A percentile compares a stretch with the other conserved stretches of the same genome.
Evolutionary conservation across 371 early-diverging fungal species (phyloP).

Genomic region (Syncephalis fuscata): DNA sequence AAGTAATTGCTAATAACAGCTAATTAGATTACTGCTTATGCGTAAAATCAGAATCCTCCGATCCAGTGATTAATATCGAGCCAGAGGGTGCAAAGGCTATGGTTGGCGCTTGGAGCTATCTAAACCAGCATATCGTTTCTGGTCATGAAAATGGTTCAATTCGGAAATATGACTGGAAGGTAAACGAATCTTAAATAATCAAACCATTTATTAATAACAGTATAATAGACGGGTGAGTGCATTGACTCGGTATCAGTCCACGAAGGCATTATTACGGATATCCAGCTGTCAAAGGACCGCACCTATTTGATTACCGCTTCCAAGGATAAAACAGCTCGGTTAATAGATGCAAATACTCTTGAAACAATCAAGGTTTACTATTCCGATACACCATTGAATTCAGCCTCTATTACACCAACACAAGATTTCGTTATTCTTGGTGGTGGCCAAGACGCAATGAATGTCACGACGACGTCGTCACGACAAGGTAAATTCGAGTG

Average conservation of each 20-base stretch:
- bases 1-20: not conserved
- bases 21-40: not conserved
- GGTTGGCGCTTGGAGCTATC: conserved; percentile 81
- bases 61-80: conserved; percentile 40
- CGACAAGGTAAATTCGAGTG: conserved; percentile 97
- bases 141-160: conserved; percentile 90
- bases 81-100: conserved; percentile 68
- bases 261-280: conserved; percentile 66
- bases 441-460: conserved; percentile 73
- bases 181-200: conserved; percentile 4
- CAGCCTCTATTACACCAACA: conserved; percentile 83
- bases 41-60: conserved; percentile 39
- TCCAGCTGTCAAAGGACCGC: conserved; percentile 86
- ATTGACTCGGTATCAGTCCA: conserved; percentile 52
- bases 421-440: conserved; percentile 67
- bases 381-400: conserved; percentile 93
- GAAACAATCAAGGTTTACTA: conserved; percentile 68
- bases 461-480: conserved; percentile 92
- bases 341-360: conserved; percentile 78
- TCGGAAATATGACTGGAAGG: conserved; percentile 71
- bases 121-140: conserved; percentile 79
- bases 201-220: not conserved
- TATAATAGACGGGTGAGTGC: conserved; percentile 33
- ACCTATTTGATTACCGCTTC: conserved; percentile 95
- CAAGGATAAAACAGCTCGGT: conserved; percentile 88